Evolutionary conservation across 108 stramenopile species (phyloP).

Genomic region (Epipyxis sp.): DNA sequence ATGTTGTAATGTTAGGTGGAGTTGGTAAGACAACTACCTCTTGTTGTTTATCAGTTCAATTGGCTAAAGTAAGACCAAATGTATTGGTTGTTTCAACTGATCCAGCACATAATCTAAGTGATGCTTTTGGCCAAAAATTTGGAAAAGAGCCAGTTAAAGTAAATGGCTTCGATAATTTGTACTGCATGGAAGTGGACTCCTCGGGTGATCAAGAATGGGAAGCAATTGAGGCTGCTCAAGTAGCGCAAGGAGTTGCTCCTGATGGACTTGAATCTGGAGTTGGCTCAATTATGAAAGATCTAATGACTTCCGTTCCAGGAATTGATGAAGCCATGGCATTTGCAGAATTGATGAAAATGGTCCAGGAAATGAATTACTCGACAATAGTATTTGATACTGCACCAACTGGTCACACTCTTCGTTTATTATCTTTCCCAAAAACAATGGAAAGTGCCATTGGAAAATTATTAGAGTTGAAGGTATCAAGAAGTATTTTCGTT

Average conservation of each 20-base stretch:
- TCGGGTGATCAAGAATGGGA: slow-evolving; percentile 65
- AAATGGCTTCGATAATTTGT: slow-evolving; percentile 90
- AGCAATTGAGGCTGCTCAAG: slow-evolving; percentile 75
- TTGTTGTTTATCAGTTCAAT: slow-evolving; percentile 82
- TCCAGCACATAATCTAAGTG: slow-evolving; percentile 95
- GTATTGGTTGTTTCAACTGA: slow-evolving; percentile 93
- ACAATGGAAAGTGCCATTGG: slow-evolving; percentile 92
- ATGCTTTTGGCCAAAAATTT: slow-evolving; percentile 99
- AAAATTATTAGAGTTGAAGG: slow-evolving; percentile 90
- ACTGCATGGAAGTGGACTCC: slow-evolving; percentile 93
- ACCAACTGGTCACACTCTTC: slow-evolving; percentile 98
- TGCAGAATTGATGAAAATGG: slow-evolving; percentile 89
- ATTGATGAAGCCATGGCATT: slow-evolving; percentile 99
- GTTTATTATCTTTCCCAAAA: slow-evolving; percentile 88
- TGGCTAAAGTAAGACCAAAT: slow-evolving; percentile 42
- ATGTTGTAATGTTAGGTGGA: slow-evolving; percentile 55
- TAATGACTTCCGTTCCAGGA: slow-evolving; percentile 92
- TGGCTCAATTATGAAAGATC: slow-evolving; percentile 78
- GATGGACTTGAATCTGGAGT: slow-evolving; percentile 55
- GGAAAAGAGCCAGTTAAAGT: slow-evolving; percentile 93
- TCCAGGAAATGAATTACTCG: slow-evolving; percentile 88
- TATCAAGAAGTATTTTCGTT: not conserved
- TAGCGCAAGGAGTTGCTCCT: slow-evolving; percentile 38
- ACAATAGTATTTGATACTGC: slow-evolving; percentile 98
- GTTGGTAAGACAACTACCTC: slow-evolving; percentile 98